phyloP scores from a whole-genome alignment of 192 early-diverging fungal genomes.

The Podila clonocystis region DNA sequence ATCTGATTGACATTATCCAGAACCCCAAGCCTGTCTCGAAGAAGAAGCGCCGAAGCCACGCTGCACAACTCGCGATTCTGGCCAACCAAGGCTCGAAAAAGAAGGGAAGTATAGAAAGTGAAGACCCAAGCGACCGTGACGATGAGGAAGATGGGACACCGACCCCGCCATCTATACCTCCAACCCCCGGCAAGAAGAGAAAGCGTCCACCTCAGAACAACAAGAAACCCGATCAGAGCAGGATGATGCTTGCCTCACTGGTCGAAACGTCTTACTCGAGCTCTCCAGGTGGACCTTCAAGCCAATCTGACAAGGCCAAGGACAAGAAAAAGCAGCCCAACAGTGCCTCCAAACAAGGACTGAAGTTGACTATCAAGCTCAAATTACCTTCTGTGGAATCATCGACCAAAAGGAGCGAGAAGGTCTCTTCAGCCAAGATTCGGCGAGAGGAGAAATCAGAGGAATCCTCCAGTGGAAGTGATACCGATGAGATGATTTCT shows the following conservation, averaged over 20 bases:
- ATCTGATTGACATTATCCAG: conserved; percentile 59
- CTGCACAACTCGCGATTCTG: conserved; percentile 32
- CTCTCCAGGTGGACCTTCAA: too few relatives aligned
- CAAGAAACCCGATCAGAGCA: neutral
- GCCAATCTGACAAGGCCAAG: neutral
- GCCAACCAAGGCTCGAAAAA: conserved; percentile 28
- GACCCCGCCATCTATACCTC: conserved; percentile 12
- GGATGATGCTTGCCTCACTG: too few relatives aligned
- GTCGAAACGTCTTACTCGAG: too few relatives aligned
- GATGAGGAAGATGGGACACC: conserved; percentile 7
- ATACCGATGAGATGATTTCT: conserved; percentile 50
- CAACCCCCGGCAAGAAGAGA: conserved; percentile 36
- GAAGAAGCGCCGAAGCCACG: conserved; percentile 46
- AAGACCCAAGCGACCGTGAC: conserved; percentile 19
- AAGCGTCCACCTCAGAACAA: conserved; percentile 1
- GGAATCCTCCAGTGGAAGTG: conserved; percentile 25
- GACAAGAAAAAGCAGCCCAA: neutral
- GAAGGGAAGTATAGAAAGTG: neutral
- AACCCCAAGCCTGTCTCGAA: conserved; percentile 59
- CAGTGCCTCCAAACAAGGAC: conserved; percentile 1
- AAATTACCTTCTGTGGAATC: conserved; percentile 1
- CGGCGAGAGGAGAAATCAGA: neutral
- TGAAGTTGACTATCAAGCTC: conserved; percentile 32
- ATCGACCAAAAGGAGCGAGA: neutral
- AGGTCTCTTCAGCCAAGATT: neutral